Base-by-base conservation (phyloP, 257 asterid species). In the Handroanthus guayacan region DNA sequence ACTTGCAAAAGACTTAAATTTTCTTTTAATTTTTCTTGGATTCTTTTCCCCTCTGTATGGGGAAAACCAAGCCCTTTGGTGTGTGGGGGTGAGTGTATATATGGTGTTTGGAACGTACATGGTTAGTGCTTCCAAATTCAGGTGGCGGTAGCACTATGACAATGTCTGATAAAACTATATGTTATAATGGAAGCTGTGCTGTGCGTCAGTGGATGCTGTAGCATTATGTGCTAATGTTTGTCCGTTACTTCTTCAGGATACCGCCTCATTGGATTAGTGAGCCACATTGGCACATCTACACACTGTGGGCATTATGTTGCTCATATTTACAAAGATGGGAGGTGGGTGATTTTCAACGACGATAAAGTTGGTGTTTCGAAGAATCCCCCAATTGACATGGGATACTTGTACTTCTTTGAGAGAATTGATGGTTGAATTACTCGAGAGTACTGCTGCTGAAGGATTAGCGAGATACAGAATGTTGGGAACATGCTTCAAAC, bases 301-400 rank as follows among this genome's bases (percentile, higher is more conserved):
- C 99, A 93, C 70, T 95, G 99, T 77, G 99, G 99, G 72, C 99
- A 95, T 81, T 95, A 95, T 69, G 99, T 95, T 45, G 98, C 99
- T 75, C 98, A 93, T 75, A 80, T 95, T 69, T 41, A 80, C 77
- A 95, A 95, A 87, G 87, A 89, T 20, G 98, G 97, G 7, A 77
- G 94, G 75, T 92, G 99, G 99, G 90, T 85, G 82, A 95, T 95
- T 38, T 95, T 91, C 92, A 95, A 93, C 9, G 99, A 95, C 34
- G 97, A 87, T 17, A 95, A 95, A 85, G 97, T 95, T 37, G 98
- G 88, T 9, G 89, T 80, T 50, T 93, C 99, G 0, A 91, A 90
- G 85, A 86, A 90, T 50, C 97, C 98, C 6, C 98, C 97, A 4
- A 44, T 81, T 64, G 98, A 93, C 87, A 95, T 95, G 99, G 99